Evolutionary conservation across 1,284 basidiomycete genomes (phyloP).

Genomic region (Acaromyces ingoldii): DNA sequence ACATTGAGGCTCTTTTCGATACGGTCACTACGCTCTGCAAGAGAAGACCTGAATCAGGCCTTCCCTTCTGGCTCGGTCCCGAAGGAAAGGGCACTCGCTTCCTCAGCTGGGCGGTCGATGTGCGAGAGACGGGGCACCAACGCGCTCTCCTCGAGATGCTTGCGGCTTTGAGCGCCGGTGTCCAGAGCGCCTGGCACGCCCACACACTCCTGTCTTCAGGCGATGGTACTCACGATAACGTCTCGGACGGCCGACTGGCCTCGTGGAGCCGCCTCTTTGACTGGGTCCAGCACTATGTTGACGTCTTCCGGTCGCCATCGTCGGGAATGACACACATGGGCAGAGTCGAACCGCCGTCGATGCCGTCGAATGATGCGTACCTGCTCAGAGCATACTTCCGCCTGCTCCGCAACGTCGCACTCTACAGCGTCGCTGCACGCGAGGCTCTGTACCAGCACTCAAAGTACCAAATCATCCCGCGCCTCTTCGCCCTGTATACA

Average conservation of each 20-base stretch:
- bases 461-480: slow-evolving; percentile 66
- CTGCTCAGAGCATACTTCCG: slow-evolving; percentile 75
- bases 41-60: slow-evolving; percentile 36
- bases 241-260: slow-evolving; percentile 31
- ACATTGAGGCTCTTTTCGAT: slow-evolving; percentile 50
- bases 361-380: slow-evolving; percentile 70
- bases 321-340: slow-evolving; percentile 15
- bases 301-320: slow-evolving; percentile 24
- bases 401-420: slow-evolving; percentile 73
- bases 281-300: slow-evolving; percentile 49
- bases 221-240: slow-evolving; percentile 1
- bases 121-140: slow-evolving; percentile 45
- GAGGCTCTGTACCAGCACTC: slow-evolving; percentile 72
- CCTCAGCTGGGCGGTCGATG: slow-evolving; percentile 48
- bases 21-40: slow-evolving; percentile 40
- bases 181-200: slow-evolving; percentile 44
- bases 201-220: slow-evolving; percentile 30
- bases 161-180: slow-evolving; percentile 36
- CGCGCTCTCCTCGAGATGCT: slow-evolving; percentile 49
- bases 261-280: slow-evolving; percentile 48
- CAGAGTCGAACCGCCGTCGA: slow-evolving; percentile 27
- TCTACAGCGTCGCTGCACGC: slow-evolving; percentile 71
- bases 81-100: slow-evolving; percentile 54
- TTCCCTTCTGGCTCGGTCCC: slow-evolving; percentile 41
- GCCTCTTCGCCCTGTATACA: slow-evolving; percentile 57